Evolutionary conservation across 208 protist genomes (phyloP).

Genomic region (Strigomonas galati): DNA sequence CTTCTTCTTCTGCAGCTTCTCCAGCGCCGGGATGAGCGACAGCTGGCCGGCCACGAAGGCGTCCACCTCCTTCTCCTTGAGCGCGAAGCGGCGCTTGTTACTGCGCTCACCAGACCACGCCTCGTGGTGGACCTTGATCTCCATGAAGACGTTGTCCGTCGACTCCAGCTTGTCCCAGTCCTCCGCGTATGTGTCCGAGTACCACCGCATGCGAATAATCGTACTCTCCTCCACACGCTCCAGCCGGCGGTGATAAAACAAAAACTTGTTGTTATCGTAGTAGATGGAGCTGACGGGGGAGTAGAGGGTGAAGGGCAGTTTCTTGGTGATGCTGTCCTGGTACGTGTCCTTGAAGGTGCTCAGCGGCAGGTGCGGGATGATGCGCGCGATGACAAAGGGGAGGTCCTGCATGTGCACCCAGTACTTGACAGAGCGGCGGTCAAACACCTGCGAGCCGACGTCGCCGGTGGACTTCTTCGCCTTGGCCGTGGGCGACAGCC

Average conservation of each 20-base stretch:
- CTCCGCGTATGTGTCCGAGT: conserved; percentile 68
- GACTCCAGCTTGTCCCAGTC: conserved; percentile 69
- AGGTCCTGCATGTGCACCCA: conserved; percentile 87
- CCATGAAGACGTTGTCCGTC: conserved; percentile 81
- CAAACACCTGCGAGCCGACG: conserved; percentile 83
- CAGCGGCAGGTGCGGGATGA: conserved; percentile 82
- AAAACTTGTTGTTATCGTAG: conserved; percentile 85
- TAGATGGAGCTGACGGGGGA: conserved; percentile 85
- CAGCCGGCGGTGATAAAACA: conserved; percentile 81
- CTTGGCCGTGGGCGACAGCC: conserved; percentile 55
- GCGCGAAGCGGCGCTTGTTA: conserved; percentile 84
- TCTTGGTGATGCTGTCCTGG: conserved; percentile 44
- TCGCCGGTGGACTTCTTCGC: conserved; percentile 45
- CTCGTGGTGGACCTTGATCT: conserved; percentile 90
- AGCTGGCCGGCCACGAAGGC: conserved; percentile 68
- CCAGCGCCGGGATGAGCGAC: conserved; percentile 56
- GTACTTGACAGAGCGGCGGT: conserved; percentile 86
- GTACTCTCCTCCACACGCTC: conserved; percentile 82
- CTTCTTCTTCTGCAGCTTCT: conserved; percentile 74
- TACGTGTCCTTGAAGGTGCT: conserved; percentile 87
- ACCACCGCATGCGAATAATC: conserved; percentile 89
- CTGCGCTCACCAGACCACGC: conserved; percentile 85
- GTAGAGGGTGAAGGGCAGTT: conserved; percentile 64
- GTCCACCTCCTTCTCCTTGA: conserved; percentile 83
- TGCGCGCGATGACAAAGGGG: conserved; percentile 85